Evolutionary conservation across 2,329 filamentous ascomycete species (phyloP), one percentile per base, ranked within the genome.

Genomic region (Phoma sp.): DNA sequence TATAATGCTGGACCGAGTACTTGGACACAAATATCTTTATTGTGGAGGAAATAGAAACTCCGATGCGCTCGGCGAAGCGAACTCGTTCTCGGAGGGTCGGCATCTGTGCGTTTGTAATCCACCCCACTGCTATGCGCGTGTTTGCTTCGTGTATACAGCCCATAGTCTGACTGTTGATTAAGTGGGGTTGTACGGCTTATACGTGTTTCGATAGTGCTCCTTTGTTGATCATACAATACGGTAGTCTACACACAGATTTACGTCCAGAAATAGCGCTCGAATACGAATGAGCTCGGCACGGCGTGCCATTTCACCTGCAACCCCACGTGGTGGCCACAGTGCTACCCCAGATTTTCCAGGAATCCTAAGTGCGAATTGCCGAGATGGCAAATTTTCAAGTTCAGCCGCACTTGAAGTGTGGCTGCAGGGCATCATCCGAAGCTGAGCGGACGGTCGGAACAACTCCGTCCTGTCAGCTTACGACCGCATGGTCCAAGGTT

Each of bases 261-360:
- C 18, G 12, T 29, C 45, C 28, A 46, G 30, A 37, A 42, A 54
- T 54, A 49, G 20, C 14, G 11, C n/a, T 2, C 21, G 17, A 20
- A 45, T 25, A 45, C 50, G 43, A 23, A 40, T 11, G 11, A 37
- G 14, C 9, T 36, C 39, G 29, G 45, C 29, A 40, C 14, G 5
- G 21, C n/a, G 15, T 18, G 32, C 39, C 45, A 23, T 39, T 39
- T 34, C n/a, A 15, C 17, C 18, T 45, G 14, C 28, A 39, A 40
- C 28, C 28, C 33, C 38, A 53, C 37, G 32, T 37, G 42, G 37
- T 42, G 32, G 33, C 37, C 34, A 28, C 26, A 37, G 23, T 48
- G 32, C 21, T 45, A 36, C 51, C 43, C 51, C 51, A 49, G 45
- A 40, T n/a, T 46, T 40, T 26, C n/a, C 38, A 36, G 18, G 23